These are phyloP conservation scores for Niebla homalea DNA, from an alignment of 495 filamentous ascomycete genomes.

Conservation along the genomic window DNA sequence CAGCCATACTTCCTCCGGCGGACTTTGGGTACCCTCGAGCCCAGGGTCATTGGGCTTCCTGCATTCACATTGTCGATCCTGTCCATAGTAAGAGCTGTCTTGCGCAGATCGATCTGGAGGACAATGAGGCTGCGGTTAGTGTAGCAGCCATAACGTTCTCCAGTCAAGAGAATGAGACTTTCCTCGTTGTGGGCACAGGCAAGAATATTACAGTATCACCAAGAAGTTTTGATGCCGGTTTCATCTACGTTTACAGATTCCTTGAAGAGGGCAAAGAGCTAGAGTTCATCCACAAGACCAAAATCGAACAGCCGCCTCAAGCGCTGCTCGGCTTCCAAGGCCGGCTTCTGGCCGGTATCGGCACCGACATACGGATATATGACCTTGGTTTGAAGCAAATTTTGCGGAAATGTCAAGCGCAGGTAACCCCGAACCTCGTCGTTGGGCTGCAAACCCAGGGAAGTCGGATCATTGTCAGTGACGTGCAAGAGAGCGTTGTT, in stretches of 20 bases:
- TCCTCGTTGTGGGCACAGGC: slow-evolving; percentile 83
- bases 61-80: slow-evolving; percentile 82
- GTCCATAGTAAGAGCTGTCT: slow-evolving; percentile 57
- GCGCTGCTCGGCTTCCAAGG: slow-evolving; percentile 89
- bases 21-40: slow-evolving; percentile 85
- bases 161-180: slow-evolving; percentile 76
- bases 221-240: slow-evolving; percentile 60
- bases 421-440: slow-evolving; percentile 69
- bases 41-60: slow-evolving; percentile 83
- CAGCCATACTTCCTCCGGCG: slow-evolving; percentile 53
- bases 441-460: slow-evolving; percentile 83
- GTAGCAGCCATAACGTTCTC: slow-evolving; percentile 72
- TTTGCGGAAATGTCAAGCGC: slow-evolving; percentile 77
- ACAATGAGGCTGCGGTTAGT: slow-evolving; percentile 87
- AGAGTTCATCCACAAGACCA: slow-evolving; percentile 94
- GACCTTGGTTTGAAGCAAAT: slow-evolving; percentile 85
- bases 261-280: slow-evolving; percentile 70
- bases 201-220: slow-evolving; percentile 76
- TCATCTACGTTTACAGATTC: slow-evolving; percentile 88
- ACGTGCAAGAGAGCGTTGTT: slow-evolving; percentile 79
- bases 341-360: slow-evolving; percentile 70
- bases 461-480: slow-evolving; percentile 78
- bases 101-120: slow-evolving; percentile 62
- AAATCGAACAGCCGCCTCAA: slow-evolving; percentile 73
- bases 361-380: slow-evolving; percentile 68